Conservation (phyloP, 2,329 filamentous ascomycete species). For the Ramularia endophylla region DNA sequence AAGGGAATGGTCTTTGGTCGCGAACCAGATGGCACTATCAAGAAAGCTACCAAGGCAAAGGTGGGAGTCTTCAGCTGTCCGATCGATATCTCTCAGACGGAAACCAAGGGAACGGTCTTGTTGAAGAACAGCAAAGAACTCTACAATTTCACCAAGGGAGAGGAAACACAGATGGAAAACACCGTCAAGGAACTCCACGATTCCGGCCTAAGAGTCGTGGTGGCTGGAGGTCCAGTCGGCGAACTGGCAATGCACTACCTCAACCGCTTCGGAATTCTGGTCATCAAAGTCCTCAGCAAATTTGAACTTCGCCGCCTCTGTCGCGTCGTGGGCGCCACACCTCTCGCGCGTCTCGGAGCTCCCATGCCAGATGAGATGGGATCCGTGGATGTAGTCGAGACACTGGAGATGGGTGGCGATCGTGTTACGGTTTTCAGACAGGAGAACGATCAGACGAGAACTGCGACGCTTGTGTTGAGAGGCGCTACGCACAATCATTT, state of each 20-base stretch:
- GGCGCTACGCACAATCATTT: slow-evolving; percentile 98
- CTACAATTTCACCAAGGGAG: slow-evolving; percentile 96
- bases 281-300: slow-evolving; percentile 96
- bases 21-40: slow-evolving; percentile 82
- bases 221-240: slow-evolving; percentile 89
- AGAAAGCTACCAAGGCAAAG: slow-evolving; percentile 89
- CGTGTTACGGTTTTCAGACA: slow-evolving; percentile 98
- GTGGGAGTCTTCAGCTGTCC: slow-evolving; percentile 96
- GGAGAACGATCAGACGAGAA: slow-evolving; percentile 86
- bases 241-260: slow-evolving; percentile 97
- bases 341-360: slow-evolving; percentile 88
- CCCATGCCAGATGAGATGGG: slow-evolving; percentile 99
- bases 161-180: slow-evolving; percentile 85
- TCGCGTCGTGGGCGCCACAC: slow-evolving; percentile 92
- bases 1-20: slow-evolving; percentile 98
- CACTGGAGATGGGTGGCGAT: slow-evolving; percentile 94
- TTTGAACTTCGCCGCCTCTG: slow-evolving; percentile 94
- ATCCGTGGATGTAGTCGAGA: slow-evolving; percentile 89
- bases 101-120: slow-evolving; percentile 97
- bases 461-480: slow-evolving; percentile 86
- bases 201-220: slow-evolving; percentile 82
- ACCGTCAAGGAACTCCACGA: slow-evolving; percentile 95
- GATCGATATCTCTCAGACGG: slow-evolving; percentile 91
- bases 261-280: slow-evolving; percentile 91
- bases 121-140: slow-evolving; percentile 98